Percentiles rank a stretch among this genome's conserved stretches.
Conservation (phyloP, 805 yeast species). For the Pichia nanzhaoensis region DNA sequence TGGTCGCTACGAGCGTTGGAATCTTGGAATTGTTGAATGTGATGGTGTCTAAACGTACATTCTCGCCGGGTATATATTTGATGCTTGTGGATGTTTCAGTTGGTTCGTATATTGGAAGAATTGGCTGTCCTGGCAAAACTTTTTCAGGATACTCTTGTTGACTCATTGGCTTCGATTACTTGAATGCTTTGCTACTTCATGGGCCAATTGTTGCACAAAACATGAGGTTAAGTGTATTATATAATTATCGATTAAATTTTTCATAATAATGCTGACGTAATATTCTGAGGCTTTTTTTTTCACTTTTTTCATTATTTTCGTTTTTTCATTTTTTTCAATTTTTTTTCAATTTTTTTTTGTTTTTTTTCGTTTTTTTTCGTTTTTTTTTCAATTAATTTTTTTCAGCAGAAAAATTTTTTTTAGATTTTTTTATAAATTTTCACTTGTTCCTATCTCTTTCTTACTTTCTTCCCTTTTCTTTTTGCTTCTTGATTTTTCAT, state of each 20-base stretch:
- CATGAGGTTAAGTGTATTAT: too few species aligned
- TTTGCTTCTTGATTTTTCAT: not conserved
- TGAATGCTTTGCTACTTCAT: too few species aligned
- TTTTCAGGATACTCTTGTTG: conserved; percentile 33
- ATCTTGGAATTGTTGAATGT: conserved; percentile 34
- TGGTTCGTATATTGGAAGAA: conserved; percentile 48
- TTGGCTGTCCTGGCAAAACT: conserved; percentile 78
- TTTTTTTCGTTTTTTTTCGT: not conserved
- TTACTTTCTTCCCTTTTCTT: not conserved
- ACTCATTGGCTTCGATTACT: not conserved
- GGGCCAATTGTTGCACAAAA: too few species aligned
- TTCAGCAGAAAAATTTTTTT: too few species aligned
- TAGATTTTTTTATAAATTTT: not conserved
- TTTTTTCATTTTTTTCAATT: conserved; percentile 2
- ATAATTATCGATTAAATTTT: not conserved
- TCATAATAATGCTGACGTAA: not conserved
- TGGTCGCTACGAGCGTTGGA: conserved; percentile 45
- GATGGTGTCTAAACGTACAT: conserved; percentile 48
- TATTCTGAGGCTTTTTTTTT: conserved; percentile 2
- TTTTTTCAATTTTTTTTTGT: conserved; percentile 5
- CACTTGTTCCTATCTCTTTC: not conserved
- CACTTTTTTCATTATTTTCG: too few species aligned
- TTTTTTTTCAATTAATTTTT: too few species aligned
- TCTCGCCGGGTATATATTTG: conserved; percentile 56
- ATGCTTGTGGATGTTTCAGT: conserved; percentile 12